Base-by-base conservation (phyloP, 192 early-diverging fungal genomes). In the Coemansia sp. region DNA sequence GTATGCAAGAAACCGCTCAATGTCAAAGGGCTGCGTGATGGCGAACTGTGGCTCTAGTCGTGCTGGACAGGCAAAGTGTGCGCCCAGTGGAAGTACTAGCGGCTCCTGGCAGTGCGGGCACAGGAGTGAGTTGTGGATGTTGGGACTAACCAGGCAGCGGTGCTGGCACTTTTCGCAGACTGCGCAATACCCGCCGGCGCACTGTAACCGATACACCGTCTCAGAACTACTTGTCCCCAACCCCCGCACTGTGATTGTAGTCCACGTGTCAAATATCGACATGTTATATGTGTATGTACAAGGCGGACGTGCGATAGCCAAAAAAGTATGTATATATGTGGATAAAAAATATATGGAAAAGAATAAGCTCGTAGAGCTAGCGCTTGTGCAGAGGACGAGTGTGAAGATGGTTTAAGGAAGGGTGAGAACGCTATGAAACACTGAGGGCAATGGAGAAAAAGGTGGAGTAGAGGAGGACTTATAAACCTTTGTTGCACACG, bases 21-120 rank as follows among this genome's bases (percentile, higher is more conserved):
- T 75, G 57, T 83, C 63, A 41, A 83, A 83, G 24, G 80, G 69
- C 40, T 59, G 47, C 67, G 69, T 65, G 9, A 78, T 66, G 34
- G 80, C 76, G 70, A 83, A 83, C 68, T 77, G 76, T 15, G 49
- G 46, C 52, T 73, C 73, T 54, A 78, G 67, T 18, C 49, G 55
- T 13, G 76, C 80, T 8, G 80, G 76, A 40, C 80, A 83, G 13
- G 70, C 54, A 69, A 83, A 83, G 70, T 83, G 80, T 18, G 80
- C 80, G 24, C 68, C 80, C 41, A 83, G 64, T 22, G 80, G 76
- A 43, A 83, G 69, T 47, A 54, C 66, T 57, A 83, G 43, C 42
- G 57, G 70, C 59, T 75, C 70, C 10, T 42, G n/a, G 43, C 80
- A 83, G 70, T 78, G 63, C 1, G 76, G 71, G 61, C 80, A 83